phyloP scores from a whole-genome alignment of 208 protist genomes.

The Crithidia brevicula region DNA sequence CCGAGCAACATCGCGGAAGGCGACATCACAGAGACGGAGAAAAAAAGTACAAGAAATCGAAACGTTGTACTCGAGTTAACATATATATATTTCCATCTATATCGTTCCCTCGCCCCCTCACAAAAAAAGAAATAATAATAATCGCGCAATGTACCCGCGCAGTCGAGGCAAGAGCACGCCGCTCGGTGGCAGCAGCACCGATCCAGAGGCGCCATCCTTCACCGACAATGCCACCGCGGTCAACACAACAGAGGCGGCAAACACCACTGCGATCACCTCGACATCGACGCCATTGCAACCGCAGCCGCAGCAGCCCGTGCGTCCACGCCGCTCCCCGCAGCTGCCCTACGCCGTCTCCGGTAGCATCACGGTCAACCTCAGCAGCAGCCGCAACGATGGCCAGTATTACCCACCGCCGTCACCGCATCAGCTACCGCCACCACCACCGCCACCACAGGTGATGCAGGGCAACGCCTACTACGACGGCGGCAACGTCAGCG shows the following conservation, averaged over 20 bases:
- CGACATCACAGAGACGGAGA: too few species aligned
- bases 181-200: conserved; percentile 15
- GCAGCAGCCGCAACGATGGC: conserved; percentile 1
- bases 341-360: conserved; percentile 3
- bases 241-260: background rate
- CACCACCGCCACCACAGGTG: conserved; percentile 1
- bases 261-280: background rate
- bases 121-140: background rate
- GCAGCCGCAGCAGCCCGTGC: background rate
- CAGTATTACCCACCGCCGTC: background rate
- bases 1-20: too few species aligned
- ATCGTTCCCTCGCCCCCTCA: too few species aligned
- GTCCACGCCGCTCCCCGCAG: conserved; percentile 11
- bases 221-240: background rate
- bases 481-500: background rate
- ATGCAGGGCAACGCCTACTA: background rate
- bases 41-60: too few species aligned
- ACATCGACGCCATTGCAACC: background rate
- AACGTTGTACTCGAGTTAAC: too few species aligned
- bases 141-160: conserved; percentile 18
- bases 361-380: conserved; percentile 20
- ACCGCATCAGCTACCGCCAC: conserved; percentile 3
- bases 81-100: background rate
- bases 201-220: conserved; percentile 5
- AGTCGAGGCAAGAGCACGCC: conserved; percentile 16